These are phyloP conservation scores for Salvia hispanica DNA, from an alignment of 257 asterid species.

Conservation along the genomic window DNA sequence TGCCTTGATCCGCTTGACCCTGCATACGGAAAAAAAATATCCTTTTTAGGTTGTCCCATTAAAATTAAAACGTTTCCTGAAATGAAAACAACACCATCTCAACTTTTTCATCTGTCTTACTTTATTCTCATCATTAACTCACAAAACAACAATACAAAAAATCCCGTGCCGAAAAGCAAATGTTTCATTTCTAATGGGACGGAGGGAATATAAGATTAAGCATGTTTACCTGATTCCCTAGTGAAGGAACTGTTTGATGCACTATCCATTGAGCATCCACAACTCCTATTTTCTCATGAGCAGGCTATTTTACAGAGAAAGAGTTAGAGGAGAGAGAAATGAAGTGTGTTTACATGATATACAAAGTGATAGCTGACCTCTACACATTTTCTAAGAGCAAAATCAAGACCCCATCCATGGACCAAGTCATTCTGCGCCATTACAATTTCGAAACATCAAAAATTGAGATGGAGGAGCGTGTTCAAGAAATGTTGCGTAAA, in stretches of 20 bases:
- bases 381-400: slow-evolving; percentile 89
- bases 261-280: slow-evolving; percentile 94
- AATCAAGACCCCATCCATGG: slow-evolving; percentile 99
- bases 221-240: slow-evolving; percentile 74
- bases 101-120: too few species aligned
- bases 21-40: slow-evolving; percentile 30
- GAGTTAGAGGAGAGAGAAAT: not conserved
- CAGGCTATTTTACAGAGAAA: slow-evolving; percentile 56
- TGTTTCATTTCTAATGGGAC: too few species aligned
- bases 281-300: slow-evolving; percentile 91
- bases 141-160: too few species aligned
- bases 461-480: not conserved
- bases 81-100: too few species aligned
- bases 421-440: slow-evolving; percentile 84
- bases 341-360: not conserved
- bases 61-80: too few species aligned
- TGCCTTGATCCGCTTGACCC: slow-evolving; percentile 83
- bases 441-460: slow-evolving; percentile 19
- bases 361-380: slow-evolving; percentile 54
- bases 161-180: too few species aligned
- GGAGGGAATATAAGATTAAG: not conserved
- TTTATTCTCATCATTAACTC: too few species aligned
- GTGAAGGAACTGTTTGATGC: slow-evolving; percentile 95
- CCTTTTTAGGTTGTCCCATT: too few species aligned
- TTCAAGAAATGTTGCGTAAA: slow-evolving; percentile 6